These are phyloP conservation scores for Cladosporium austrohemisphaericum DNA, from an alignment of 2,329 filamentous ascomycete species.

Conservation along the genomic window DNA sequence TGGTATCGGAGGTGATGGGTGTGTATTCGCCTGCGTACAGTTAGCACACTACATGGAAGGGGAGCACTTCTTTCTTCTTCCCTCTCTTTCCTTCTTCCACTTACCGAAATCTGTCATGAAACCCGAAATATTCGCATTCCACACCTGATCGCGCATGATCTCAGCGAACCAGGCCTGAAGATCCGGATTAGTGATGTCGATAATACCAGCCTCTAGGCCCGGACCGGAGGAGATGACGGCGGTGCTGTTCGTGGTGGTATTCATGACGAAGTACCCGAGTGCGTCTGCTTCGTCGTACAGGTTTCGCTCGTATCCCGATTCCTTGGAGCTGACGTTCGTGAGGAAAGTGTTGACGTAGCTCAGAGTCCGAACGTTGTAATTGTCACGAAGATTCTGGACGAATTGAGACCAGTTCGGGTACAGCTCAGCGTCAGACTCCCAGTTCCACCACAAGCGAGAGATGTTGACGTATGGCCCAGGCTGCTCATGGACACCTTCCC, in stretches of 20 bases:
- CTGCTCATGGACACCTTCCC: slow-evolving; percentile 36
- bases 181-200: slow-evolving; percentile 36
- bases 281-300: slow-evolving; percentile 33
- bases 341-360: slow-evolving; percentile 37
- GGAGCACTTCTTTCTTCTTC: too few species aligned
- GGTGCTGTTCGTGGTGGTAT: slow-evolving; percentile 33
- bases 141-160: slow-evolving; percentile 33
- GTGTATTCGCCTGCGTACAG: slow-evolving; percentile 39
- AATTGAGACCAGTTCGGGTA: slow-evolving; percentile 37
- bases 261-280: slow-evolving; percentile 33
- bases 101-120: slow-evolving; percentile 39
- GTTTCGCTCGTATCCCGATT: slow-evolving; percentile 30
- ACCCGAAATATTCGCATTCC: slow-evolving; percentile 35
- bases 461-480: slow-evolving; percentile 34
- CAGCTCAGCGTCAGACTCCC: slow-evolving; percentile 34
- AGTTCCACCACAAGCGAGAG: slow-evolving; percentile 40
- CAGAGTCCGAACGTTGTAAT: slow-evolving; percentile 32
- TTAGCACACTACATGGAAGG: too few species aligned
- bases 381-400: slow-evolving; percentile 32
- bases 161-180: slow-evolving; percentile 34
- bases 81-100: too few species aligned
- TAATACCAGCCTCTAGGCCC: slow-evolving; percentile 36
- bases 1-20: slow-evolving; percentile 28
- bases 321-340: slow-evolving; percentile 35
- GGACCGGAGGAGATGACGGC: slow-evolving; percentile 36